Evolutionary conservation across 2,329 filamentous ascomycete species (phyloP).

Genomic region (Phialemonium atrogriseum): DNA sequence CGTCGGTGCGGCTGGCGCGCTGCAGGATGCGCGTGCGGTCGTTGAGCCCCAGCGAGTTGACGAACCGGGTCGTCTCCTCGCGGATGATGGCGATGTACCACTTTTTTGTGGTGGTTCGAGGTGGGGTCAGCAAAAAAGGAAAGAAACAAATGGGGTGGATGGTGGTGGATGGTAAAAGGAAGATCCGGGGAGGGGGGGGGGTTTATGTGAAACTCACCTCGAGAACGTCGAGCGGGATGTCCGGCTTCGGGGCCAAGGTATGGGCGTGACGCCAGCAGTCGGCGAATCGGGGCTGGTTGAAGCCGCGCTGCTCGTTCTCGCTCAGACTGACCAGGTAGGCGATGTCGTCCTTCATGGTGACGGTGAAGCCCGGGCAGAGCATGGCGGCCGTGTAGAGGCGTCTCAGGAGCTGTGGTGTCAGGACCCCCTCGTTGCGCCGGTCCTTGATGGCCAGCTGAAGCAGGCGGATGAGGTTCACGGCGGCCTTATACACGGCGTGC

Average conservation of each 20-base stretch:
- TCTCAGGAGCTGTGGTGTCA: conserved; percentile 44
- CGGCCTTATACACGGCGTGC: conserved; percentile 40
- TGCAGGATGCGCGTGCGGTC: conserved; percentile 31
- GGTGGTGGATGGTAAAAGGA: neutral
- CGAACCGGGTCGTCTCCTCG: conserved; percentile 36
- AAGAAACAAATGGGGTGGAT: too few species aligned
- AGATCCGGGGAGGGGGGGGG: neutral
- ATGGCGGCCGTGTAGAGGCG: conserved; percentile 45
- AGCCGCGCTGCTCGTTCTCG: conserved; percentile 25
- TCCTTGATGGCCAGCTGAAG: conserved; percentile 34
- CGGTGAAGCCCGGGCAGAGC: conserved; percentile 52
- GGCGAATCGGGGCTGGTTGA: conserved; percentile 39
- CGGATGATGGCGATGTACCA: conserved; percentile 50
- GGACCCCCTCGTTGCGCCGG: conserved; percentile 39
- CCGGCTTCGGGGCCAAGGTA: conserved; percentile 40
- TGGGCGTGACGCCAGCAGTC: conserved; percentile 44
- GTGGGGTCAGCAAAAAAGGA: too few species aligned
- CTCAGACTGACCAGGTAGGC: conserved; percentile 30
- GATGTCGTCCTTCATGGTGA: conserved; percentile 53
- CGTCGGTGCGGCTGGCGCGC: conserved; percentile 23
- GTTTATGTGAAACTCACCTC: conserved; percentile 33
- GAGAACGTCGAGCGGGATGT: conserved; percentile 41
- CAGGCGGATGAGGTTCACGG: conserved; percentile 37
- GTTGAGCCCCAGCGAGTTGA: conserved; percentile 29
- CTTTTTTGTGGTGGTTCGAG: conserved; percentile 21